These are phyloP conservation scores for Globisporangium nodosum DNA, from an alignment of 352 stramenopile species.

Conservation along the genomic window DNA sequence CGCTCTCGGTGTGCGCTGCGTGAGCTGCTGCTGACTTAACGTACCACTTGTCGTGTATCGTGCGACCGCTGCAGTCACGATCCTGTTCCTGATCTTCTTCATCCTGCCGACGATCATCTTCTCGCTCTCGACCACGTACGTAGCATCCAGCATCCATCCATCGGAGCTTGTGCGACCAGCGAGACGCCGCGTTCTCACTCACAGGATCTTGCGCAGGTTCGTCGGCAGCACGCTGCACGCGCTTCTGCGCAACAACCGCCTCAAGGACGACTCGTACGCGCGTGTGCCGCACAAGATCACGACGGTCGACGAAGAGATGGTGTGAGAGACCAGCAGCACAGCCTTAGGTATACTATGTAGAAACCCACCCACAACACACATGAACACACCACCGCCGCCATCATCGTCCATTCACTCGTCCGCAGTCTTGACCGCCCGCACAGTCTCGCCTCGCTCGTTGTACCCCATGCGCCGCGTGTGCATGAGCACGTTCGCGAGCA, in stretches of 20 bases:
- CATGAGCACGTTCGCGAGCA: slow-evolving; percentile 78
- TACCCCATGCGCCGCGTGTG: slow-evolving; percentile 85
- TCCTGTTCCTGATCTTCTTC: slow-evolving; percentile 72
- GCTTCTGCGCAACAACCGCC: slow-evolving; percentile 53
- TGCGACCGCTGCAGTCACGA: slow-evolving; percentile 30
- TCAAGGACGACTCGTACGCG: slow-evolving; percentile 59
- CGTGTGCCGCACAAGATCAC: slow-evolving; percentile 13
- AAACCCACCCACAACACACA: neutral
- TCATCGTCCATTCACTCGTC: neutral
- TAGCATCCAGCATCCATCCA: neutral
- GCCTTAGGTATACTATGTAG: slow-evolving; percentile 10
- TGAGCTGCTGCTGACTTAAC: neutral
- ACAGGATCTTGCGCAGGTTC: slow-evolving; percentile 10
- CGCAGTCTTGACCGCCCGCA: slow-evolving; percentile 25
- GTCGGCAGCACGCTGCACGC: slow-evolving; percentile 44
- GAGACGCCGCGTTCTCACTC: neutral
- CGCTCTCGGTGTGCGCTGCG: neutral
- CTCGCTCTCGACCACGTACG: slow-evolving; percentile 57
- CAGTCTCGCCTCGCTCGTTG: slow-evolving; percentile 72
- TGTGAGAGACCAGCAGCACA: slow-evolving; percentile 17
- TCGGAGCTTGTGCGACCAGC: neutral
- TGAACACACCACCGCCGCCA: neutral
- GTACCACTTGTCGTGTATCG: neutral
- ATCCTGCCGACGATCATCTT: slow-evolving; percentile 67
- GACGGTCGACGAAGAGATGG: slow-evolving; percentile 21